A percentile compares a stretch with the other conserved stretches of the same genome.
These are phyloP conservation scores for Pythium angustatum DNA, from an alignment of 352 stramenopile genomes.

Conservation along the genomic window DNA sequence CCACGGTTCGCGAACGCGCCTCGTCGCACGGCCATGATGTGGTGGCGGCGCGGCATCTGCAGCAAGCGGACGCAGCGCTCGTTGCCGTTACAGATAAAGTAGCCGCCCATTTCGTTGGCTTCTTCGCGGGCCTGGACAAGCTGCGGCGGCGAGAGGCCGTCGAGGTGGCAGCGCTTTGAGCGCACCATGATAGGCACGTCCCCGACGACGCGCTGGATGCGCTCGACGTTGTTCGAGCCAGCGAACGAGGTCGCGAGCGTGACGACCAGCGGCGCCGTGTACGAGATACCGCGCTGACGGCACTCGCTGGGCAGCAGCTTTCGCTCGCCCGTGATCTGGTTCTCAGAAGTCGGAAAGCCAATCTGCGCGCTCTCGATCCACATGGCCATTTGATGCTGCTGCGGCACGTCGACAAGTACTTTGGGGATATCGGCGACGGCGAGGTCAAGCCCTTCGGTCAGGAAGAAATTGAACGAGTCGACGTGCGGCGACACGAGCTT, in stretches of 20 bases:
- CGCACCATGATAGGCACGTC: constrained; percentile 98
- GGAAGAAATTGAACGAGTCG: constrained; percentile 98
- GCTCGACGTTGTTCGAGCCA: constrained; percentile 81
- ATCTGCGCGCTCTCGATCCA: constrained; percentile 96
- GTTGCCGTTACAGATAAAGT: constrained; percentile 99
- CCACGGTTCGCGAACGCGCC: constrained; percentile 98
- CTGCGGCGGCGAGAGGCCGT: constrained; percentile 79
- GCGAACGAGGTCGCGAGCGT: constrained; percentile 87
- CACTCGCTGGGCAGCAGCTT: constrained; percentile 94
- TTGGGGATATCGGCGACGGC: constrained; percentile 92
- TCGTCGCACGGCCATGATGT: constrained; percentile 94
- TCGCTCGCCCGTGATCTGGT: constrained; percentile 81
- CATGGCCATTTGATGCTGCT: constrained; percentile 78
- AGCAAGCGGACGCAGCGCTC: constrained; percentile 98
- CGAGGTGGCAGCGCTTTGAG: constrained; percentile 95
- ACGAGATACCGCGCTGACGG: constrained; percentile 95
- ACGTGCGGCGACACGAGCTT: constrained; percentile 96
- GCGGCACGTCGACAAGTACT: constrained; percentile 89
- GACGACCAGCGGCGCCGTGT: constrained; percentile 94
- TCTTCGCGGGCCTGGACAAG: constrained; percentile 91
- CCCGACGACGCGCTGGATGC: constrained; percentile 88
- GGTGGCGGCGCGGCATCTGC: constrained; percentile 91
- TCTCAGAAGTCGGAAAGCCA: constrained; percentile 83
- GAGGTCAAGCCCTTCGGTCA: constrained; percentile 93
- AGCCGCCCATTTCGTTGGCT: constrained; percentile 97